Percentiles rank a stretch among this genome's conserved stretches.
These are phyloP conservation scores for Adansonia gregorii DNA, from an alignment of 441 rosid genomes.

Conservation along the genomic window DNA sequence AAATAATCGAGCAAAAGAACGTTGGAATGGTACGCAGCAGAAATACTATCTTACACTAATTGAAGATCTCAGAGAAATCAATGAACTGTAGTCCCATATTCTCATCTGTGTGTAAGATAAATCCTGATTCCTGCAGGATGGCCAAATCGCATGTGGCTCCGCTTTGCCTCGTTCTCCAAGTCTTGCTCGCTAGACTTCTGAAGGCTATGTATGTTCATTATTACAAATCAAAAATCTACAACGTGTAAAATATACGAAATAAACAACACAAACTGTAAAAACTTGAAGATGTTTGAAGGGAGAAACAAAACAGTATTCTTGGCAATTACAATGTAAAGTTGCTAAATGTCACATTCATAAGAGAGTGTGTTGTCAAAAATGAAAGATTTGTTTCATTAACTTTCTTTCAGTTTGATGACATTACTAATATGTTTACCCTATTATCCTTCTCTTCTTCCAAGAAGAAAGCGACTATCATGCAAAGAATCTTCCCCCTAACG, in stretches of 20 bases:
- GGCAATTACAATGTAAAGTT: background rate
- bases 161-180: too few relatives aligned
- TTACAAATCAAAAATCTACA: too few relatives aligned
- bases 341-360: background rate
- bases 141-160: too few relatives aligned
- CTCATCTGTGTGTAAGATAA: background rate
- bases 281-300: background rate
- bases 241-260: too few relatives aligned
- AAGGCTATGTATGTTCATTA: too few relatives aligned
- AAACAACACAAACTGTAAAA: too few relatives aligned
- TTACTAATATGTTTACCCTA: constrained; percentile 11
- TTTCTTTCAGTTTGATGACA: constrained; percentile 32
- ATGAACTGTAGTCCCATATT: too few relatives aligned
- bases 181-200: too few relatives aligned
- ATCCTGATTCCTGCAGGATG: background rate
- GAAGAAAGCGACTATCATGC: constrained; percentile 32
- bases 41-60: background rate
- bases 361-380: background rate
- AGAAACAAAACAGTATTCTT: background rate
- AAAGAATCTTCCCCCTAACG: constrained; percentile 10
- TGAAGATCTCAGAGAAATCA: too few relatives aligned
- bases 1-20: background rate
- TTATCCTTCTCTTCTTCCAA: constrained; percentile 32
- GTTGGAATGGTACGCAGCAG: background rate
- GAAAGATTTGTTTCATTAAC: constrained; percentile 26